Conservation (phyloP, 2,329 filamentous ascomycete genomes). For the Endoconidiophora polonica region DNA sequence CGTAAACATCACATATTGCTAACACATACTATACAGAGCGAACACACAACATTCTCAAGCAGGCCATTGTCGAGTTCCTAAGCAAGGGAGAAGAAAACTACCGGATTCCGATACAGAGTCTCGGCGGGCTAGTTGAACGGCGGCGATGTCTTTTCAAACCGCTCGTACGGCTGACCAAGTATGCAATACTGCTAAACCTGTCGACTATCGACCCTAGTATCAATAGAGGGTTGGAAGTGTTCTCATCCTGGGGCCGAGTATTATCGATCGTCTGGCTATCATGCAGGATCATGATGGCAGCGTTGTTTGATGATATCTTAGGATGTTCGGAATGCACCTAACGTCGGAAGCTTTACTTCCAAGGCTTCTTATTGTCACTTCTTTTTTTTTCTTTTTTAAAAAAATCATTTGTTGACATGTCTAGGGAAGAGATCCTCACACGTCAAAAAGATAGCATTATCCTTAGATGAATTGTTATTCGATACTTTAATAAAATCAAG, state of each 20-base stretch:
- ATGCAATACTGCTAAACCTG: constrained; percentile 1
- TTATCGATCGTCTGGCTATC: constrained; percentile 7
- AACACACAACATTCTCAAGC: constrained; percentile 1
- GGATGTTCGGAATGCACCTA: neutral
- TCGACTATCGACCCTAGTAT: neutral
- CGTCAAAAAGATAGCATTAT: too few relatives aligned
- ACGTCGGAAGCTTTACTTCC: neutral
- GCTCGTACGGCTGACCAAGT: constrained; percentile 1
- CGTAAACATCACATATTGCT: neutral
- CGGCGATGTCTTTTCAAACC: neutral
- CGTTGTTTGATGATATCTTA: constrained; percentile 2
- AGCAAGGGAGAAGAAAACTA: neutral
- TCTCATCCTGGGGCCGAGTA: neutral
- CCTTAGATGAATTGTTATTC: too few relatives aligned
- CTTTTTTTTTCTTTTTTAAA: neutral
- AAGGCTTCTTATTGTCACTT: neutral
- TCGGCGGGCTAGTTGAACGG: constrained; percentile 8
- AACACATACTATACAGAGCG: neutral
- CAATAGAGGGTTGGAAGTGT: neutral
- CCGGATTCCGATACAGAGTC: constrained; percentile 4
- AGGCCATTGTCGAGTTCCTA: constrained; percentile 7
- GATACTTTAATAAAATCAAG: too few relatives aligned
- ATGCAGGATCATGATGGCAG: neutral
- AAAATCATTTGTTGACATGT: neutral
- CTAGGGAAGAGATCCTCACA: too few relatives aligned